Conservation (phyloP, 1,284 basidiomycete genomes). For the Papiliotrema terrestris region DNA sequence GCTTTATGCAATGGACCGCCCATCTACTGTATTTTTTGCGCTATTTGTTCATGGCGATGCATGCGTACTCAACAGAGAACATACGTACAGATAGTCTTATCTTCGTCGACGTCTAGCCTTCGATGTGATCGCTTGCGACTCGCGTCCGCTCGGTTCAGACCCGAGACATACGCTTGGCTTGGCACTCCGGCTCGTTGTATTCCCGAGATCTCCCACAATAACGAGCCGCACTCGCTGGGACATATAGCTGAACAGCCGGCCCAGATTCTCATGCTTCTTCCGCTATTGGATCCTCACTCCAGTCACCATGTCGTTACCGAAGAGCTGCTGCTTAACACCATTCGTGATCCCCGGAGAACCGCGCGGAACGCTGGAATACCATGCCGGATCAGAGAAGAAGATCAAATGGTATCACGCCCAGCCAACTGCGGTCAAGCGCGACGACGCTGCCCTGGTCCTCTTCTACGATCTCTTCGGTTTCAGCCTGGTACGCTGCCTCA, state of each 20-base stretch:
- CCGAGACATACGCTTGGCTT: too few species aligned
- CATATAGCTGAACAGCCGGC: neutral
- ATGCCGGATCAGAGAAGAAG: conserved; percentile 1
- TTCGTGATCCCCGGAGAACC: conserved; percentile 22
- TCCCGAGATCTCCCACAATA: neutral
- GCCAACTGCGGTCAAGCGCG: conserved; percentile 22
- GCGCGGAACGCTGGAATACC: conserved; percentile 17
- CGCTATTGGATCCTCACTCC: too few species aligned
- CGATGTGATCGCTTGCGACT: too few species aligned
- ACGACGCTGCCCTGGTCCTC: conserved; percentile 53
- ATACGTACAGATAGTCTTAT: too few species aligned
- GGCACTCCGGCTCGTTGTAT: too few species aligned
- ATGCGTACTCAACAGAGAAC: too few species aligned
- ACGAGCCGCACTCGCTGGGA: neutral
- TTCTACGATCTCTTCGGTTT: conserved; percentile 63
- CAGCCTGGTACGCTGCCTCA: conserved; percentile 47
- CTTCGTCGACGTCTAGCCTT: too few species aligned
- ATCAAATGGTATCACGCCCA: conserved; percentile 35
- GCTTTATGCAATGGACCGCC: too few species aligned
- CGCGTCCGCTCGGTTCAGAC: too few species aligned
- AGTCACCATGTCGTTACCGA: conserved; percentile 20
- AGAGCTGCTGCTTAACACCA: conserved; percentile 30
- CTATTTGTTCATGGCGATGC: too few species aligned
- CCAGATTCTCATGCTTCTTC: too few species aligned
- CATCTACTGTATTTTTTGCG: too few species aligned